Evolutionary conservation across 78 protist species (phyloP).

Genomic region (Dictyostelium intermedium): DNA sequence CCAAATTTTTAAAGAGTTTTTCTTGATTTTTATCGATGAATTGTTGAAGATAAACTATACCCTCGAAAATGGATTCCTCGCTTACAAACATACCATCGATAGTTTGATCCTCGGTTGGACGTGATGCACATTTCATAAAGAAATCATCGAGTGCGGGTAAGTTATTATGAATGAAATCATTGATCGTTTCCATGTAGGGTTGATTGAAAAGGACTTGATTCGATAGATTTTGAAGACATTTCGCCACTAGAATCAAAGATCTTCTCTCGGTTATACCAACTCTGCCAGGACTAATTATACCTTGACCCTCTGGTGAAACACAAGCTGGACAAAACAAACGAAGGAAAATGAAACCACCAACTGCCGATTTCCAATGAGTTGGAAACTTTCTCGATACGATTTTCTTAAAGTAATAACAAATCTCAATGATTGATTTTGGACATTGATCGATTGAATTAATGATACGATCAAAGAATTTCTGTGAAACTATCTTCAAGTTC

Average conservation of each 20-base stretch:
- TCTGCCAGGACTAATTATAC: conserved; percentile 52
- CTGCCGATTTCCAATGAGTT: conserved; percentile 53
- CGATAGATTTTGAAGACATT: conserved; percentile 71
- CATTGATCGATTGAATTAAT: conserved; percentile 57
- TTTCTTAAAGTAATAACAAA: conserved; percentile 71
- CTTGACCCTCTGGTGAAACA: conserved; percentile 68
- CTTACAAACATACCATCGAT: conserved; percentile 73
- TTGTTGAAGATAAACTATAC: conserved; percentile 57
- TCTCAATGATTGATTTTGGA: conserved; percentile 57
- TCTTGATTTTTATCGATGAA: conserved; percentile 65
- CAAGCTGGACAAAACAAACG: conserved; percentile 73
- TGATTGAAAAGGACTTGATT: conserved; percentile 68
- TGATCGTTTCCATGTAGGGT: conserved; percentile 66
- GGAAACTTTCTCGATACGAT: conserved; percentile 53
- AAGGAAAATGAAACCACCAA: conserved; percentile 67
- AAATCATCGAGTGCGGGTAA: conserved; percentile 44
- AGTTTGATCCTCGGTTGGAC: conserved; percentile 75
- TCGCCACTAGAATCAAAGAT: conserved; percentile 54
- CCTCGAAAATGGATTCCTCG: conserved; percentile 48
- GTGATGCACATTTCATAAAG: conserved; percentile 35
- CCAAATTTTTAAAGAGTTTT: conserved; percentile 10
- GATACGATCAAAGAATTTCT: conserved; percentile 74
- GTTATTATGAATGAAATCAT: conserved; percentile 52
- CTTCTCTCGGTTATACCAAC: conserved; percentile 73
- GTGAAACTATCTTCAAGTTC: conserved; percentile 26